Conservation (phyloP, 2,329 filamentous ascomycete genomes). For the Neophaeococcomyces aloes region DNA sequence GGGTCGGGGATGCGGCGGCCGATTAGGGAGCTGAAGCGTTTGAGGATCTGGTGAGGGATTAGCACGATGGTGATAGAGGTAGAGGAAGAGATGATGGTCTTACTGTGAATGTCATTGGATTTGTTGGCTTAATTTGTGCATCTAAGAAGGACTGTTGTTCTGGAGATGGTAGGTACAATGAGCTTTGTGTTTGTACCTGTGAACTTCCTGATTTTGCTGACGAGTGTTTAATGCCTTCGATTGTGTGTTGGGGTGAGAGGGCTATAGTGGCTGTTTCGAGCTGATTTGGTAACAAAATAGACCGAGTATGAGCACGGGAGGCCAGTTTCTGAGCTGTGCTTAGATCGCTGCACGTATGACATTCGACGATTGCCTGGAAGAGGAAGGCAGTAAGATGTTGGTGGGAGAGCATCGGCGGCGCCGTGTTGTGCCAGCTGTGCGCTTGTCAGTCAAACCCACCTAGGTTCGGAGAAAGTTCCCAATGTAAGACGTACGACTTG, state of each 20-base stretch:
- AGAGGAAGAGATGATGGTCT: slow-evolving; percentile 25
- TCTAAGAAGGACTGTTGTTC: slow-evolving; percentile 28
- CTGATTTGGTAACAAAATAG: no score
- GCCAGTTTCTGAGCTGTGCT: background rate
- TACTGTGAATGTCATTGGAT: slow-evolving; percentile 59
- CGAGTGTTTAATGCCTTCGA: no score
- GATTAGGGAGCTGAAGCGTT: slow-evolving; percentile 72
- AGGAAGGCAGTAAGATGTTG: slow-evolving; percentile 35
- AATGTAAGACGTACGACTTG: slow-evolving; percentile 28
- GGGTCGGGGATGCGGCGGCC: slow-evolving; percentile 64
- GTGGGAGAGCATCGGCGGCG: background rate
- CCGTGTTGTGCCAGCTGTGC: background rate
- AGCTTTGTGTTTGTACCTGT: slow-evolving; percentile 12
- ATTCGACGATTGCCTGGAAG: slow-evolving; percentile 47
- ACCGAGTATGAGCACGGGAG: no score
- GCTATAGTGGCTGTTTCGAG: no score
- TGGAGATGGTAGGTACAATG: slow-evolving; percentile 20
- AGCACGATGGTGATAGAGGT: slow-evolving; percentile 11
- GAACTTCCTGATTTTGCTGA: slow-evolving; percentile 12
- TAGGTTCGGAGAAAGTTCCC: background rate
- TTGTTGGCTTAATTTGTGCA: slow-evolving; percentile 43
- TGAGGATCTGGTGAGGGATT: slow-evolving; percentile 52
- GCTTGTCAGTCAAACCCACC: background rate
- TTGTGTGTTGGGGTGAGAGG: no score
- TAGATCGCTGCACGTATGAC: background rate